A percentile compares a stretch with the other conserved stretches of the same genome.
Evolutionary conservation across 2,329 filamentous ascomycete species (phyloP).

Genomic region (Keithomyces neogunnii): DNA sequence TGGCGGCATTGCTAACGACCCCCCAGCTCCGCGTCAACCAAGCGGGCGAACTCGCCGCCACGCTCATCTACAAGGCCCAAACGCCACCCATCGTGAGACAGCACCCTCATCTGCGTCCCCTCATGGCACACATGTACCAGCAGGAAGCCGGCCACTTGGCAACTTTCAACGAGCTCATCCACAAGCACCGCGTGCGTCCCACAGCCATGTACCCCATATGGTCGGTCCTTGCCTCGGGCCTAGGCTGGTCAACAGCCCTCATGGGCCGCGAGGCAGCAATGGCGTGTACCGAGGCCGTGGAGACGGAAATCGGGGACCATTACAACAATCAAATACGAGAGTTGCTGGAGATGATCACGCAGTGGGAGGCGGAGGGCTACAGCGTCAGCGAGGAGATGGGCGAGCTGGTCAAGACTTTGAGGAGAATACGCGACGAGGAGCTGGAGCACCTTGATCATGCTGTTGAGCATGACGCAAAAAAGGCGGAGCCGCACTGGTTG

Average conservation of each 20-base stretch:
- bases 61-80: constrained; percentile 86
- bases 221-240: constrained; percentile 66
- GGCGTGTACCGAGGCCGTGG: constrained; percentile 97
- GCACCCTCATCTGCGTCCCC: constrained; percentile 77
- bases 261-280: constrained; percentile 92
- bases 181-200: constrained; percentile 81
- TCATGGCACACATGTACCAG: constrained; percentile 98
- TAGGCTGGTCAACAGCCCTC: constrained; percentile 85
- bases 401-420: constrained; percentile 62
- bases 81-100: constrained; percentile 70
- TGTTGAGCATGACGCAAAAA: constrained; percentile 84
- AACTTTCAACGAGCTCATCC: constrained; percentile 77
- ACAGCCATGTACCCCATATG: constrained; percentile 90
- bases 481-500: constrained; percentile 82
- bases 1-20: constrained; percentile 5
- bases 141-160: constrained; percentile 83
- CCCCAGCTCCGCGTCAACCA: constrained; percentile 83
- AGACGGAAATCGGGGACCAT: constrained; percentile 94
- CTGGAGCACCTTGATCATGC: constrained; percentile 94
- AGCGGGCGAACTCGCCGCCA: constrained; percentile 93
- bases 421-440: constrained; percentile 88
- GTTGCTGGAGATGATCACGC: constrained; percentile 70
- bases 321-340: constrained; percentile 88
- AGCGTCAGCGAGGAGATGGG: constrained; percentile 71
- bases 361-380: constrained; percentile 70